phyloP scores from a whole-genome alignment of 352 stramenopile species.

The Phytophthora hibernalis region DNA sequence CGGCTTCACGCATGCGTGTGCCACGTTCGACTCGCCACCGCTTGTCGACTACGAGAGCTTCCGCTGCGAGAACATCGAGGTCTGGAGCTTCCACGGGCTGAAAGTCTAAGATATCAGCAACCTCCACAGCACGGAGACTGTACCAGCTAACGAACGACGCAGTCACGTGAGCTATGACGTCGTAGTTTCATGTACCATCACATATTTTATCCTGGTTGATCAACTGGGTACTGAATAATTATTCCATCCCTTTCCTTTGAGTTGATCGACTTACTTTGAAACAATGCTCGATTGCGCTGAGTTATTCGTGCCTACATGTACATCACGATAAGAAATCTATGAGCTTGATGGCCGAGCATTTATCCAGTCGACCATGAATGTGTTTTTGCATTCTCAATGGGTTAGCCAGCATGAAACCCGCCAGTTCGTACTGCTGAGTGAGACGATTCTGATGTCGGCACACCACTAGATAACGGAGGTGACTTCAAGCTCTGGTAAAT shows the following conservation, averaged over 20 bases:
- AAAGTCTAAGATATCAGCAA: constrained; percentile 45
- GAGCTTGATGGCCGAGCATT: no score
- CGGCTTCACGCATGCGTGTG: constrained; percentile 68
- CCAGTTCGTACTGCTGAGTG: constrained; percentile 28
- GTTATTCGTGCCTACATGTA: no score
- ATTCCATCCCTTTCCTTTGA: neutral
- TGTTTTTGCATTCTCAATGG: constrained; percentile 2
- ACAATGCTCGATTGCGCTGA: no score
- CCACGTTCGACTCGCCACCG: constrained; percentile 69
- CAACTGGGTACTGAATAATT: constrained; percentile 17
- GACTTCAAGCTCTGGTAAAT: constrained; percentile 8
- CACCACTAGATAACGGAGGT: constrained; percentile 6
- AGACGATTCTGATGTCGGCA: neutral
- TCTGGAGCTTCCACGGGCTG: constrained; percentile 79
- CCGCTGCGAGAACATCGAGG: constrained; percentile 67
- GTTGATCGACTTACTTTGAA: neutral
- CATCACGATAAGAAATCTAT: no score
- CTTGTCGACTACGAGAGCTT: constrained; percentile 61
- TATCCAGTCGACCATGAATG: neutral
- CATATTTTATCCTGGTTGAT: constrained; percentile 34
- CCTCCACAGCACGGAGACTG: constrained; percentile 10
- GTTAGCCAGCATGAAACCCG: constrained; percentile 21
- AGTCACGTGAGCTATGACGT: constrained; percentile 21
- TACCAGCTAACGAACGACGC: constrained; percentile 17
- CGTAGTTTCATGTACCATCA: constrained; percentile 38